phyloP scores from a whole-genome alignment of 805 yeast species.

The Wickerhamiella parazyma region DNA sequence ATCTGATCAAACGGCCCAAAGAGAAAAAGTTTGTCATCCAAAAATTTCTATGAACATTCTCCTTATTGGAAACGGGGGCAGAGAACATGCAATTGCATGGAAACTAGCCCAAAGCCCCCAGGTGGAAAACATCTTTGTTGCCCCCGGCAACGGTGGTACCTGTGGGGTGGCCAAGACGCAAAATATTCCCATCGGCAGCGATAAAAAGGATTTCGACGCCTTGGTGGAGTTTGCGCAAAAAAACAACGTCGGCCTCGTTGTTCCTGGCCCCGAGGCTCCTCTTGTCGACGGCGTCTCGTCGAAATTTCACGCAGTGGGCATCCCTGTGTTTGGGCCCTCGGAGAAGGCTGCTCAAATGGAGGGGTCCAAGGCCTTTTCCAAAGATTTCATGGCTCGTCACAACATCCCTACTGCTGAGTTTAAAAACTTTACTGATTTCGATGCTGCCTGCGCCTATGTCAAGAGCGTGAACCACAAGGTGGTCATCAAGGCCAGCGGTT shows the following conservation, averaged over 20 bases:
- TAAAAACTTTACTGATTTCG: constrained; percentile 65
- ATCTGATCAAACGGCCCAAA: background rate
- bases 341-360: constrained; percentile 85
- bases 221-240: constrained; percentile 63
- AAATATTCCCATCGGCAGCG: constrained; percentile 56
- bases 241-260: constrained; percentile 53
- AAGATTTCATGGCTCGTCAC: constrained; percentile 85
- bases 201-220: constrained; percentile 51
- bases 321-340: constrained; percentile 96
- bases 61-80: constrained; percentile 94
- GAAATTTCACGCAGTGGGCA: constrained; percentile 64
- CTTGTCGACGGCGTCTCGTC: constrained; percentile 83
- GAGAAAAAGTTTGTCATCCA: background rate
- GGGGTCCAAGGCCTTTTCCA: constrained; percentile 91
- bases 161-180: constrained; percentile 39
- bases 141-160: constrained; percentile 96
- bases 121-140: constrained; percentile 66
- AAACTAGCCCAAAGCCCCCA: constrained; percentile 64
- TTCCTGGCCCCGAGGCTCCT: constrained; percentile 99
- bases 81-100: constrained; percentile 97
- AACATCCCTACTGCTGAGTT: constrained; percentile 89
- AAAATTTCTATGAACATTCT: constrained; percentile 42
- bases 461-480: constrained; percentile 53
- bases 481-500: constrained; percentile 93
- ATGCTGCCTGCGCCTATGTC: constrained; percentile 61